These are phyloP conservation scores for Kodamaea arcana DNA, from an alignment of 1,139 yeast species.

Conservation along the genomic window DNA sequence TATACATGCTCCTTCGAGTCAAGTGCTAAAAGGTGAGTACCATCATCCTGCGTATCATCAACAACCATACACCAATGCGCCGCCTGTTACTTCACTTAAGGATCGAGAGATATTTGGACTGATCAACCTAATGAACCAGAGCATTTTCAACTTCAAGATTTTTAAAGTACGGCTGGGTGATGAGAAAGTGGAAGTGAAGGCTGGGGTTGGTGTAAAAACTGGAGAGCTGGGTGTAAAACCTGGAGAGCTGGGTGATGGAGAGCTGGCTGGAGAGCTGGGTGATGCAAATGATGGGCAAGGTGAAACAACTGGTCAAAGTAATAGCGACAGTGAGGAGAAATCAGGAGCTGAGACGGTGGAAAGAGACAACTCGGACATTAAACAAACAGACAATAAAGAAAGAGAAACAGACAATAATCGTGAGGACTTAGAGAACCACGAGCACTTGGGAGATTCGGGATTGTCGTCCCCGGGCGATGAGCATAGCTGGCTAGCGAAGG, in stretches of 20 bases:
- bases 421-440: neutral
- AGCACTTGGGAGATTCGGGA: neutral
- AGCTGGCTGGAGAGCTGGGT: too few species aligned
- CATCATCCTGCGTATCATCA: neutral
- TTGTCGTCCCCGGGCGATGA: neutral
- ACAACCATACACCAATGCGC: neutral
- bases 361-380: neutral
- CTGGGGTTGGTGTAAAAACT: slow-evolving; percentile 6
- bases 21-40: too few species aligned
- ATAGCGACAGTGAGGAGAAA: neutral
- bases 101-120: slow-evolving; percentile 40
- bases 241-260: slow-evolving; percentile 9
- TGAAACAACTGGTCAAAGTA: slow-evolving; percentile 2
- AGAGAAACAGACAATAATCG: neutral
- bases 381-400: neutral
- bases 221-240: slow-evolving; percentile 9
- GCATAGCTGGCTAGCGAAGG: slow-evolving; percentile 20
- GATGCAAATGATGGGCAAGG: too few species aligned
- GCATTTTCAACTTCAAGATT: slow-evolving; percentile 39
- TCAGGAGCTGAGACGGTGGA: neutral
- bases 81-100: slow-evolving; percentile 1
- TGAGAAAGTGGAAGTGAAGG: slow-evolving; percentile 10
- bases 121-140: slow-evolving; percentile 41
- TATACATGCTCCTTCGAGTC: too few species aligned
- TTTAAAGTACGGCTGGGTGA: slow-evolving; percentile 17